A percentile compares a stretch with the other conserved stretches of the same genome.
These are phyloP conservation scores for Xylaria flabelliformis DNA, from an alignment of 495 filamentous ascomycete species.

Conservation along the genomic window DNA sequence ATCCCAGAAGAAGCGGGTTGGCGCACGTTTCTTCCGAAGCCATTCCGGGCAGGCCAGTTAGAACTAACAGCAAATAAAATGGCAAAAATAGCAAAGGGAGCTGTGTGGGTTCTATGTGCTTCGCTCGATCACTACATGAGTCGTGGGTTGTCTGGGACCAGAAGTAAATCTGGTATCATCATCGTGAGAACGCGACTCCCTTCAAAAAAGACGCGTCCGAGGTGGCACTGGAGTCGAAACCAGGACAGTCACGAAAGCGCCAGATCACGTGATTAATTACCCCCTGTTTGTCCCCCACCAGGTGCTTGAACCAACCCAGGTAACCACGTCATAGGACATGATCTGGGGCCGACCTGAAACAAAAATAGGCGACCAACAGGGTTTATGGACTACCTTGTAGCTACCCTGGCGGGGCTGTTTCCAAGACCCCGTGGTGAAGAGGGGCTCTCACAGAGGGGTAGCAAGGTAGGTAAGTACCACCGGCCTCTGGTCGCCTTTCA, in stretches of 20 bases:
- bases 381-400: background rate
- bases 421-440: background rate
- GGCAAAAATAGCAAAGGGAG: constrained; percentile 7
- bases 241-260: constrained; percentile 1
- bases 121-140: background rate
- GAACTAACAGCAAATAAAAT: background rate
- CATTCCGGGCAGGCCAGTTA: constrained; percentile 22
- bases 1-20: constrained; percentile 76
- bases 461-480: background rate
- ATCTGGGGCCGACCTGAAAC: background rate
- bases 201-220: constrained; percentile 13
- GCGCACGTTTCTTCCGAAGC: constrained; percentile 54
- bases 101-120: background rate
- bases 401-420: background rate
- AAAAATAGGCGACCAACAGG: constrained; percentile 10
- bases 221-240: background rate
- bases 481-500: background rate
- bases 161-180: background rate
- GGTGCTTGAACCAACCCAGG: background rate
- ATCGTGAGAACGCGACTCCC: background rate
- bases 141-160: background rate
- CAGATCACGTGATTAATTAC: constrained; percentile 6
- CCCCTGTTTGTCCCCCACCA: background rate
- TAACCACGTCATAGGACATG: constrained; percentile 7
- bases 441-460: constrained; percentile 2